Base-by-base conservation (phyloP, 805 yeast genomes). In the Lachancea thermotolerans region DNA sequence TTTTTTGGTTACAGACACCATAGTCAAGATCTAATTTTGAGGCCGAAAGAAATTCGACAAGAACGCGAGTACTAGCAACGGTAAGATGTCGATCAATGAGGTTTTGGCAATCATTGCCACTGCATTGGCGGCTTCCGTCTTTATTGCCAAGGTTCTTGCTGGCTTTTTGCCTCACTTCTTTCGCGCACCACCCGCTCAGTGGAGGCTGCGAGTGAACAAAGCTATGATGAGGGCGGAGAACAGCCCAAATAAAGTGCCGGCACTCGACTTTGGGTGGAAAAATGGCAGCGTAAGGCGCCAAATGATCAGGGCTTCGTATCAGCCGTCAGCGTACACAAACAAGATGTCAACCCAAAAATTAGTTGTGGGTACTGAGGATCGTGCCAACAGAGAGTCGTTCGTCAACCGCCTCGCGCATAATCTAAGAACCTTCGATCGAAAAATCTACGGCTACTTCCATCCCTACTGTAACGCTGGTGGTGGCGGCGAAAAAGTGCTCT, bases 391-490 rank as follows among this genome's bases (percentile, higher is more conserved):
- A 41, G 49, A 47, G 30, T 32, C 35, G 17, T 49, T 46, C 18
- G 43, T 49, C n/a, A 50, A 41, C 27, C 44, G 38, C 14, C 30
- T 51, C 37, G 49, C 37, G 9, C 51, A 53, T 7, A 35, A 47
- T 12, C 17, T 48, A 14, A 42, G 51, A 38, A 18, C 41, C 18
- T 36, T 44, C 16, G 21, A 49, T 10, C 55, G 54, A 21, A 53
- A 72, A 9, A 63, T 87, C 10, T 82, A 71, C 60, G 99, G 98
- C 5, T 90, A 85, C 58, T 89, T 93, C 69, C 99, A 93, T 66
- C 99, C 99, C 0, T 85, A 82, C 56, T 89, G 96, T 51, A 86
- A 85, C 60, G 95, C 96, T 34, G 96, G 95, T 38, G 99, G 99
- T 15, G 99, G 99, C 28, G 99, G 99, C 18, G 99, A 93, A 61